A percentile compares a stretch with the other conserved stretches of the same genome.
Conservation (phyloP, 2,329 filamentous ascomycete species). For the Dothistroma pini region DNA sequence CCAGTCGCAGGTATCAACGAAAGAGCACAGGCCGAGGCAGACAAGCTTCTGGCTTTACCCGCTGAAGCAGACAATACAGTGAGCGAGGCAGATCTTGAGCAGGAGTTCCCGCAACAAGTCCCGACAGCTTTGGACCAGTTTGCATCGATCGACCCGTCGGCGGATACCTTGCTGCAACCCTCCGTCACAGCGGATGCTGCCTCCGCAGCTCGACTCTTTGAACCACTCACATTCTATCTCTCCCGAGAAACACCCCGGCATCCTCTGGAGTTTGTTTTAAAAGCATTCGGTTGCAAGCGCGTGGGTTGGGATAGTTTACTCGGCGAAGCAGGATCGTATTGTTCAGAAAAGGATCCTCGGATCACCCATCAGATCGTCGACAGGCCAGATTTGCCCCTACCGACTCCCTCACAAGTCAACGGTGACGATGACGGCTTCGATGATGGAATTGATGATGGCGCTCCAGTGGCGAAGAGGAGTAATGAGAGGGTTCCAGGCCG, state of each 20-base stretch:
- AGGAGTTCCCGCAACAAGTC: slow-evolving; percentile 3
- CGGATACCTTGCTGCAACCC: slow-evolving; percentile 82
- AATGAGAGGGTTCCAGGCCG: slow-evolving; percentile 81
- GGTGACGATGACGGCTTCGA: slow-evolving; percentile 46
- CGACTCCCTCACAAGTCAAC: slow-evolving; percentile 39
- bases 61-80: slow-evolving; percentile 33
- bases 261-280: slow-evolving; percentile 86
- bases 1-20: slow-evolving; percentile 32
- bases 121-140: slow-evolving; percentile 77
- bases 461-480: slow-evolving; percentile 47
- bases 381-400: slow-evolving; percentile 63
- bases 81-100: slow-evolving; percentile 12
- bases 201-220: slow-evolving; percentile 73
- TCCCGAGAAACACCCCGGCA: slow-evolving; percentile 90
- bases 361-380: slow-evolving; percentile 98
- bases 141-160: slow-evolving; percentile 75
- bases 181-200: slow-evolving; percentile 54
- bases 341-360: slow-evolving; percentile 76
- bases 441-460: slow-evolving; percentile 58
- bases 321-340: slow-evolving; percentile 81
- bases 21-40: slow-evolving; percentile 48
- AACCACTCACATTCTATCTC: slow-evolving; percentile 84
- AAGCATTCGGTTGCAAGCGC: slow-evolving; percentile 91
- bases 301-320: slow-evolving; percentile 92
- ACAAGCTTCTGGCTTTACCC: slow-evolving; percentile 40